Evolutionary conservation across 2,329 filamentous ascomycete genomes (phyloP).

Genomic region (Dothiorella sarmentorum): DNA sequence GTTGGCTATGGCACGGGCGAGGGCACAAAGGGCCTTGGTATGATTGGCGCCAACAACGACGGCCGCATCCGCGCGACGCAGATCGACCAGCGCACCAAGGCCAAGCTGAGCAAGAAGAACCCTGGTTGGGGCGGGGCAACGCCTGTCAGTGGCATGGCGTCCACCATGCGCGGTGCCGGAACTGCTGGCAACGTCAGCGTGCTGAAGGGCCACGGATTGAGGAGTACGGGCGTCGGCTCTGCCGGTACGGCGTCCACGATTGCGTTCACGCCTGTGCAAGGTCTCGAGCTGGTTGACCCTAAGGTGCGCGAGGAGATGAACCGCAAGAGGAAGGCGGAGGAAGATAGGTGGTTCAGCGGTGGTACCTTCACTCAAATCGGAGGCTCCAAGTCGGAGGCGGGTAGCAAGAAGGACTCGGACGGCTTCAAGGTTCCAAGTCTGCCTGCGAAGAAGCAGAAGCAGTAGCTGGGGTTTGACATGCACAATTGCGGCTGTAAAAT

Average conservation of each 20-base stretch:
- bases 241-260: conserved; percentile 80
- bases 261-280: conserved; percentile 91
- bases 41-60: conserved; percentile 86
- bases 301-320: conserved; percentile 84
- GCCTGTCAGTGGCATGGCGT: conserved; percentile 57
- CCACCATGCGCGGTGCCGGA: conserved; percentile 69
- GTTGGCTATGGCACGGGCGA: conserved; percentile 87
- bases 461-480: neutral
- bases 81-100: conserved; percentile 88
- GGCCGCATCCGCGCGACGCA: conserved; percentile 86
- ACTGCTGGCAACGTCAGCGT: conserved; percentile 60
- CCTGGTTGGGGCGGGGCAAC: conserved; percentile 78
- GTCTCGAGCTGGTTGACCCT: conserved; percentile 90
- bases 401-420: conserved; percentile 48
- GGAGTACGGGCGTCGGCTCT: conserved; percentile 76
- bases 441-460: conserved; percentile 65
- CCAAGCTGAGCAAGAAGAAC: conserved; percentile 91
- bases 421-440: conserved; percentile 81
- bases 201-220: conserved; percentile 74
- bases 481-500: neutral
- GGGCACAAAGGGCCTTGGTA: conserved; percentile 81
- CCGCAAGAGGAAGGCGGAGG: conserved; percentile 87
- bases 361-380: conserved; percentile 93
- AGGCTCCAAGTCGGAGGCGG: conserved; percentile 24
- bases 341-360: conserved; percentile 94